phyloP scores from a whole-genome alignment of 768 basidiomycete genomes.

The Galerina sulciceps region DNA sequence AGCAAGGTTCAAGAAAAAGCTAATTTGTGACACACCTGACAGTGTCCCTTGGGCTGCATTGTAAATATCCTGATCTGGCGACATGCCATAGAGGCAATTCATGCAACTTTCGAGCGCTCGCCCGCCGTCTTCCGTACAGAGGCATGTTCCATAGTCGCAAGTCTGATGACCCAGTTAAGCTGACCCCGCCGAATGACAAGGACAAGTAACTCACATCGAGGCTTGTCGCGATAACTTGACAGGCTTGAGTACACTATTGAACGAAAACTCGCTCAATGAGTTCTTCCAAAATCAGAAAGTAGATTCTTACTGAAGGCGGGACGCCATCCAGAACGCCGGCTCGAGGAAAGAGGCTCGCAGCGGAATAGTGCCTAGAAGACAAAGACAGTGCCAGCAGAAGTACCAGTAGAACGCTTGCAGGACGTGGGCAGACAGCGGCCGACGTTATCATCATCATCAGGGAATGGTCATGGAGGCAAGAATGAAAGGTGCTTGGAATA shows the following conservation, averaged over 20 bases:
- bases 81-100: constrained; percentile 14
- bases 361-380: too few species aligned
- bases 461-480: too few species aligned
- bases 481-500: too few species aligned
- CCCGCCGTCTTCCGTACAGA: constrained; percentile 14
- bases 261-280: background rate
- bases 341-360: too few species aligned
- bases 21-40: background rate
- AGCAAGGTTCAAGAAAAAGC: background rate
- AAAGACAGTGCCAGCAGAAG: too few species aligned
- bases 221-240: background rate
- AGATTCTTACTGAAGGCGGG: constrained; percentile 4
- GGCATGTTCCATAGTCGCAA: constrained; percentile 15
- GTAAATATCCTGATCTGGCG: constrained; percentile 10
- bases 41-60: constrained; percentile 10
- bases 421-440: too few species aligned
- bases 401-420: too few species aligned
- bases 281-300: too few species aligned
- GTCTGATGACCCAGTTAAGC: background rate
- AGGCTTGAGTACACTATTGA: constrained; percentile 6
- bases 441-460: too few species aligned
- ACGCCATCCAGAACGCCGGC: background rate
- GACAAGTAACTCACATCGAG: background rate
- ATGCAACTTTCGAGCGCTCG: constrained; percentile 10
- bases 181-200: background rate